Percentiles rank a stretch among this genome's conserved stretches.
phyloP scores from a whole-genome alignment of 257 asterid genomes.

The Rehmannia glutinosa region DNA sequence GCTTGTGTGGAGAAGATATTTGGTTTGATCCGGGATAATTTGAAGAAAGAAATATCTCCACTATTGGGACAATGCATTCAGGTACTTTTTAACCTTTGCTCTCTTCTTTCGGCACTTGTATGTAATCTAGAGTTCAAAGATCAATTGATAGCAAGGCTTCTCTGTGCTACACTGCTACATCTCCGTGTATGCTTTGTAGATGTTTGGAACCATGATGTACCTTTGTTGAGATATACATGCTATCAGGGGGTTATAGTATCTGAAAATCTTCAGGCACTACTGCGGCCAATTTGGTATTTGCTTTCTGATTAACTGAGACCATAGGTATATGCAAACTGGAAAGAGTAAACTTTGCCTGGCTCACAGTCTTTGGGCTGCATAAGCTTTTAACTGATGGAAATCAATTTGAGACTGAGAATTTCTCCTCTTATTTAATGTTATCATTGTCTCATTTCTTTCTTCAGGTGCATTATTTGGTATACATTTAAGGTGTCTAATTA shows the following conservation, averaged over 20 bases:
- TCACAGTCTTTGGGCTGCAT: too few species aligned
- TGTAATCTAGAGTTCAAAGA: neutral
- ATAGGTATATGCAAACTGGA: too few species aligned
- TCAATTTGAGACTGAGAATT: neutral
- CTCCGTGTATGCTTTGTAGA: neutral
- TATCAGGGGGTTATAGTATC: too few species aligned
- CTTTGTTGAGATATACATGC: too few species aligned
- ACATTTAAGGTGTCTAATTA: neutral
- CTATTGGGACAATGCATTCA: conserved; percentile 88
- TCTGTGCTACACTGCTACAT: neutral
- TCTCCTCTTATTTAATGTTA: neutral
- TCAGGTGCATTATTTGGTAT: neutral
- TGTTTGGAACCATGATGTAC: neutral
- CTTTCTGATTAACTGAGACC: too few species aligned
- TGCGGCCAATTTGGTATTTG: too few species aligned
- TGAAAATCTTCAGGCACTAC: too few species aligned
- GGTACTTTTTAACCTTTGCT: conserved; percentile 36
- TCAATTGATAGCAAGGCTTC: neutral
- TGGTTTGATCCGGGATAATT: conserved; percentile 91
- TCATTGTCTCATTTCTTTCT: neutral
- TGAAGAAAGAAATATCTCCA: conserved; percentile 96
- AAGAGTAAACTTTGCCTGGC: too few species aligned
- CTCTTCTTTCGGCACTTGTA: neutral
- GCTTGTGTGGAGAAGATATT: conserved; percentile 97
- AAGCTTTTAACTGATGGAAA: too few species aligned